Base-by-base conservation (phyloP, 1,139 yeast genomes). In the Saccharomyces uvarum region DNA sequence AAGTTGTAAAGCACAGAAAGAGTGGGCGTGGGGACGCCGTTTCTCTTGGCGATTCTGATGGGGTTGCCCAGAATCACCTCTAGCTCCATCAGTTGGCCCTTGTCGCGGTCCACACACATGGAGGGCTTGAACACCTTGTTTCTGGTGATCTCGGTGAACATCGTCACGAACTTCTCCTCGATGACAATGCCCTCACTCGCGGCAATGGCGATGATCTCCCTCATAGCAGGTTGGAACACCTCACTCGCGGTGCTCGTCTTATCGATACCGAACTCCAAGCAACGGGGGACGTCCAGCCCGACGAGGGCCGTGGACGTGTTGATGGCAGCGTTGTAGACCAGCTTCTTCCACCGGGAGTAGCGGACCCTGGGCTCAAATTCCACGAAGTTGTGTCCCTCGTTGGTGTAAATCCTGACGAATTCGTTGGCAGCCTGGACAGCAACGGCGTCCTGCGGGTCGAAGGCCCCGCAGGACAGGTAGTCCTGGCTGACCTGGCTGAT, bases 31-130 rank as follows among this genome's bases (percentile, higher is more conserved):
- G 58, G 58, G 5, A 75, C 70, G 1, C 69, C 69, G 51, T 71
- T 66, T 47, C 66, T 66, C 50, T 69, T 61, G 0, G 83, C 86
- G n/a, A 80, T 70, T 58, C 69, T 73, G 47, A 82, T 63, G 3
- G 85, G 83, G 63, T 81, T 81, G 0, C 86, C 86, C 54, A 81
- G 71, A 47, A 82, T 80, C 13, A 79, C 74, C 61, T 82, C 86
- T 52, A 81, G 62, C 64, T 82, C 87, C 71, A 81, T 75, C 59
- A 79, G 70, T 58, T 81, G 80, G 19, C 75, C 73, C 58, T 79
- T 75, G 53, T 79, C 73, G 32, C 71, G 70, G 65, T 82, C 87
- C 7, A 82, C 77, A 57, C 80, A 75, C 86, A 82, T 82, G 11
- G 86, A 81, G 0, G 86, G 86, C 27, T 74, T 70, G 66, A 81